Conservation (phyloP, 2,329 filamentous ascomycete genomes). For the Lasiodiplodia sp. region DNA sequence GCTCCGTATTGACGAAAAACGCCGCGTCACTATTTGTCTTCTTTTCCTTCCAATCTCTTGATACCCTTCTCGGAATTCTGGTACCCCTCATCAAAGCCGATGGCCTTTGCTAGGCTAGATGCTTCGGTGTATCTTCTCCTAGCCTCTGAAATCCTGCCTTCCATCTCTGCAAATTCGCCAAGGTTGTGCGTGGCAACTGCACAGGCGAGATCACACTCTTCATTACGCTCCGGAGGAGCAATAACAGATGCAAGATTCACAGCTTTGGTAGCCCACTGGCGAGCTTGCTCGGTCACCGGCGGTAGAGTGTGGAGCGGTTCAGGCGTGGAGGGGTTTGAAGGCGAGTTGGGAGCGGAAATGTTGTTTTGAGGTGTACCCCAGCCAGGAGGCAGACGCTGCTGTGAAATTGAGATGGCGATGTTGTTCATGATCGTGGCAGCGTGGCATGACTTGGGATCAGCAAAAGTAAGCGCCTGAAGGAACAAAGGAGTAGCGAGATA, state of each 20-base stretch:
- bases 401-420: slow-evolving; percentile 74
- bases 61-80: slow-evolving; percentile 51
- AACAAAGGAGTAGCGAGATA: slow-evolving; percentile 86
- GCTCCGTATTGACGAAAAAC: not conserved
- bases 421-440: slow-evolving; percentile 88
- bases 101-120: slow-evolving; percentile 61
- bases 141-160: slow-evolving; percentile 71
- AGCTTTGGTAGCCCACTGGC: slow-evolving; percentile 81
- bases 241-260: slow-evolving; percentile 72
- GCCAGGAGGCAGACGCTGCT: slow-evolving; percentile 55
- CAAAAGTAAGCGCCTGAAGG: slow-evolving; percentile 80
- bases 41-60: slow-evolving; percentile 40
- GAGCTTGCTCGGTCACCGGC: slow-evolving; percentile 70
- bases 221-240: slow-evolving; percentile 69
- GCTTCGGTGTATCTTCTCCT: slow-evolving; percentile 73
- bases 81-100: slow-evolving; percentile 57
- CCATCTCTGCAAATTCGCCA: slow-evolving; percentile 81
- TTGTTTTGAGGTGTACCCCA: not conserved
- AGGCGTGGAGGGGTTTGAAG: slow-evolving; percentile 46
- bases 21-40: slow-evolving; percentile 3
- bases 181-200: slow-evolving; percentile 86
- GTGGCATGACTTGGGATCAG: slow-evolving; percentile 72
- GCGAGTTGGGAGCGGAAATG: slow-evolving; percentile 38
- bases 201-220: slow-evolving; percentile 85
- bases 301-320: slow-evolving; percentile 48